Conservation (phyloP, 495 filamentous ascomycete species). For the Xylaria bambusicola region DNA sequence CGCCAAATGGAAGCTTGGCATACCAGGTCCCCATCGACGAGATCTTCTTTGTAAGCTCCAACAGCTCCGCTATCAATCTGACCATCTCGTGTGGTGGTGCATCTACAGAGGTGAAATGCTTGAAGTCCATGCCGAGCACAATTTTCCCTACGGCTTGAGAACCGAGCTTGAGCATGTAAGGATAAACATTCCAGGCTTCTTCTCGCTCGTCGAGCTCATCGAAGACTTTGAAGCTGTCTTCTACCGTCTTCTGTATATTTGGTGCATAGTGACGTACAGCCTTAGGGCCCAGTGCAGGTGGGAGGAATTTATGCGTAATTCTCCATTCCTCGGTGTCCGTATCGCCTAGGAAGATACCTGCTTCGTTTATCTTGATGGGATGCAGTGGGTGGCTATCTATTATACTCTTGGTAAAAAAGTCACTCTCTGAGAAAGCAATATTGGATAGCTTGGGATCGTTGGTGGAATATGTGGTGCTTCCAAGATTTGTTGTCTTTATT, state of each 20-base stretch:
- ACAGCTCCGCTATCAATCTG: slow-evolving; percentile 39
- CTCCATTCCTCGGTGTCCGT: slow-evolving; percentile 51
- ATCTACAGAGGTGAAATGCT: slow-evolving; percentile 51
- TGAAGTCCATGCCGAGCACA: slow-evolving; percentile 51
- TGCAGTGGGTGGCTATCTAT: slow-evolving; percentile 51
- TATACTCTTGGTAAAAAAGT: slow-evolving; percentile 57
- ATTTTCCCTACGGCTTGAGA: slow-evolving; percentile 56
- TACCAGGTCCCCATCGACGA: slow-evolving; percentile 54
- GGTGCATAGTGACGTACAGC: slow-evolving; percentile 59
- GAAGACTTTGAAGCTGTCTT: slow-evolving; percentile 51
- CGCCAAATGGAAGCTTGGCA: slow-evolving; percentile 52
- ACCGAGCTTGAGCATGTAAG: slow-evolving; percentile 61
- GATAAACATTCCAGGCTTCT: slow-evolving; percentile 60
- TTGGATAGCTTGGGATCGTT: slow-evolving; percentile 49
- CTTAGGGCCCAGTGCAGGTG: slow-evolving; percentile 55
- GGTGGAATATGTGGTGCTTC: slow-evolving; percentile 51
- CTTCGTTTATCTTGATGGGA: slow-evolving; percentile 46
- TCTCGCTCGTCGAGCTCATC: slow-evolving; percentile 52
- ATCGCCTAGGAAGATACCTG: slow-evolving; percentile 56
- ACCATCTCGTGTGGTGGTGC: slow-evolving; percentile 47
- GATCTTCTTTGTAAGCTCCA: slow-evolving; percentile 57
- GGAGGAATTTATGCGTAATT: slow-evolving; percentile 57
- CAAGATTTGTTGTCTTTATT: slow-evolving; percentile 57
- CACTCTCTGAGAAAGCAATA: slow-evolving; percentile 46
- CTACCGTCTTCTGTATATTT: slow-evolving; percentile 52